These are phyloP conservation scores for Malassezia nana DNA, from an alignment of 1,284 basidiomycete genomes.

Conservation along the genomic window DNA sequence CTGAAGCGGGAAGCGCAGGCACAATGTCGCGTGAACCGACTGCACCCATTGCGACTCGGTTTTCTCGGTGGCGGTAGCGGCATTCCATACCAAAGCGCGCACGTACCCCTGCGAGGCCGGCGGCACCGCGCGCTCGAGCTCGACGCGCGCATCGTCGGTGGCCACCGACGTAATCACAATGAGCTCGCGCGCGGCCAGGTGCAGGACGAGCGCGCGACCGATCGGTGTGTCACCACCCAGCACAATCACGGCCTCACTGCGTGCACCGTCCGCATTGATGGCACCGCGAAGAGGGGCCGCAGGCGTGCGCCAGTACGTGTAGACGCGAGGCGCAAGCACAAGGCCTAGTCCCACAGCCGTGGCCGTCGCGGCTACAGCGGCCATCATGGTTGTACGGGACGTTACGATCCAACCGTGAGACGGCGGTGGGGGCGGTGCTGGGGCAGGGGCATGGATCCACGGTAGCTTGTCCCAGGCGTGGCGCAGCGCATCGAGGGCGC, in stretches of 20 bases:
- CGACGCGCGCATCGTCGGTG: constrained; percentile 21
- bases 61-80: constrained; percentile 21
- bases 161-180: constrained; percentile 41
- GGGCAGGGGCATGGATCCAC: background rate
- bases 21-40: constrained; percentile 30
- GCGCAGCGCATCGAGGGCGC: too few relatives aligned
- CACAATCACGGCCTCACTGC: constrained; percentile 19
- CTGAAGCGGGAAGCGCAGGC: constrained; percentile 38
- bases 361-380: background rate
- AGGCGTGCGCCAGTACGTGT: background rate
- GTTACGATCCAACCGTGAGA: constrained; percentile 20
- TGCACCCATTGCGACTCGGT: constrained; percentile 21
- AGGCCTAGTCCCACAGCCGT: constrained; percentile 3
- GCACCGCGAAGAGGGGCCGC: background rate
- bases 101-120: constrained; percentile 41
- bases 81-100: constrained; percentile 29
- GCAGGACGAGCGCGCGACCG: constrained; percentile 30
- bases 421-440: constrained; percentile 21
- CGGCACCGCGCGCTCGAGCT: constrained; percentile 34
- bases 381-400: constrained; percentile 8
- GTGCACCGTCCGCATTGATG: background rate
- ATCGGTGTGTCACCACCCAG: constrained; percentile 45
- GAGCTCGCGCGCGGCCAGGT: constrained; percentile 33
- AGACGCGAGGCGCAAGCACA: background rate
- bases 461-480: background rate